Conservation (phyloP, 805 yeast species). For the Metschnikowia aberdeeniae region DNA sequence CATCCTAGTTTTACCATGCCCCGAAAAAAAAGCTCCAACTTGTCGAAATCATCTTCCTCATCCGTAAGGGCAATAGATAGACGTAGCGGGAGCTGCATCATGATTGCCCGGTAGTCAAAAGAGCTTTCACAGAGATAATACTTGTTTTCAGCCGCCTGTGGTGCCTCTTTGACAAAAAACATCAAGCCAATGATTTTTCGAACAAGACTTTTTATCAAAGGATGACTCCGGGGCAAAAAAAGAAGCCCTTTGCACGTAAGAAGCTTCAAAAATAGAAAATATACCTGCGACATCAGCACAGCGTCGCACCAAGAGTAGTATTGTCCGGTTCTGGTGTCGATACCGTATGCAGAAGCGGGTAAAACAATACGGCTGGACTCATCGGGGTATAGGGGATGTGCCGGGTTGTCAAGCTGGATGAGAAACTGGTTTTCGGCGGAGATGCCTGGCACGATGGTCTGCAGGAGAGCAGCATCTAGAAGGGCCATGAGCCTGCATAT, state of each 20-base stretch:
- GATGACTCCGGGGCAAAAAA: slow-evolving; percentile 20
- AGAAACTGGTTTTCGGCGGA: slow-evolving; percentile 6
- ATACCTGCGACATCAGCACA: slow-evolving; percentile 21
- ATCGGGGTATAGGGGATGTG: slow-evolving; percentile 16
- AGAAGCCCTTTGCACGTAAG: slow-evolving; percentile 23
- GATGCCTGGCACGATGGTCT: slow-evolving; percentile 15
- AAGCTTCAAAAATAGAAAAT: slow-evolving; percentile 21
- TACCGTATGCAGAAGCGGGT: slow-evolving; percentile 16
- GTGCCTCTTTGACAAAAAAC: slow-evolving; percentile 19
- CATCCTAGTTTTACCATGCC: slow-evolving; percentile 24
- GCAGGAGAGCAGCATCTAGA: slow-evolving; percentile 13
- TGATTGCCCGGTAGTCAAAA: slow-evolving; percentile 22
- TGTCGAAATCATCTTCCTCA: slow-evolving; percentile 21
- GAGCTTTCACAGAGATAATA: slow-evolving; percentile 20
- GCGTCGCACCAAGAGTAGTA: slow-evolving; percentile 26
- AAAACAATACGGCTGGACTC: slow-evolving; percentile 6
- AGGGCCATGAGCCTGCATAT: slow-evolving; percentile 15
- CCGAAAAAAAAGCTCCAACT: slow-evolving; percentile 21
- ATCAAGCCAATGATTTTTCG: slow-evolving; percentile 14
- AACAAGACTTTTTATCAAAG: slow-evolving; percentile 18
- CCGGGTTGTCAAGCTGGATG: slow-evolving; percentile 13
- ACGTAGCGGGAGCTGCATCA: slow-evolving; percentile 23
- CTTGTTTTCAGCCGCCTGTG: slow-evolving; percentile 14
- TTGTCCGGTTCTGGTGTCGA: slow-evolving; percentile 8
- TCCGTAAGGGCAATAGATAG: slow-evolving; percentile 17